Conservation (phyloP, 306 rosid genomes). For the Crataegus laevigata region DNA sequence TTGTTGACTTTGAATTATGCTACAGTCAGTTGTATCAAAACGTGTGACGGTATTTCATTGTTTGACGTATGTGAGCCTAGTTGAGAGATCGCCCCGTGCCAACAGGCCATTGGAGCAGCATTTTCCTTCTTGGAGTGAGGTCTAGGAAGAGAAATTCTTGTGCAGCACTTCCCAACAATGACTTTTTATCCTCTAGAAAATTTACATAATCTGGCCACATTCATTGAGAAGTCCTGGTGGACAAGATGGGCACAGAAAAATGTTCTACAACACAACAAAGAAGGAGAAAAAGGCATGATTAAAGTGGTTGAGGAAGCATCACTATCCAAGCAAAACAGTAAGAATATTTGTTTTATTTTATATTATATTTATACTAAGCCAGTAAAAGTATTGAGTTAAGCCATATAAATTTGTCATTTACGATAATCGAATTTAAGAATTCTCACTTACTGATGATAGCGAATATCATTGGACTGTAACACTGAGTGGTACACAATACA, state of each 20-base stretch:
- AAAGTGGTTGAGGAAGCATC: conserved; percentile 44
- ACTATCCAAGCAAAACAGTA: conserved; percentile 23
- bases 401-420: too few relatives aligned
- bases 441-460: too few relatives aligned
- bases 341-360: neutral
- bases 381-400: too few relatives aligned
- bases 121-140: neutral
- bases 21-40: neutral
- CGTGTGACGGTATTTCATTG: neutral
- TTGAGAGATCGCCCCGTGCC: neutral
- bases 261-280: conserved; percentile 1
- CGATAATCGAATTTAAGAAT: too few relatives aligned
- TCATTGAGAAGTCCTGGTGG: neutral
- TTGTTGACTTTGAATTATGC: neutral
- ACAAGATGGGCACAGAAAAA: conserved; percentile 8
- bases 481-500: too few relatives aligned
- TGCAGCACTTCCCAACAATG: too few relatives aligned
- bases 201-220: neutral
- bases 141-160: too few relatives aligned
- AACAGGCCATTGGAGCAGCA: too few relatives aligned
- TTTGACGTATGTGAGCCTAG: neutral
- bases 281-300: conserved; percentile 17
- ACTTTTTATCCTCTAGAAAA: neutral
- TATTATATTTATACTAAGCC: too few relatives aligned
- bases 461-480: too few relatives aligned